Base-by-base conservation (phyloP, 345 rosid genomes). In the Ricinus communis region DNA sequence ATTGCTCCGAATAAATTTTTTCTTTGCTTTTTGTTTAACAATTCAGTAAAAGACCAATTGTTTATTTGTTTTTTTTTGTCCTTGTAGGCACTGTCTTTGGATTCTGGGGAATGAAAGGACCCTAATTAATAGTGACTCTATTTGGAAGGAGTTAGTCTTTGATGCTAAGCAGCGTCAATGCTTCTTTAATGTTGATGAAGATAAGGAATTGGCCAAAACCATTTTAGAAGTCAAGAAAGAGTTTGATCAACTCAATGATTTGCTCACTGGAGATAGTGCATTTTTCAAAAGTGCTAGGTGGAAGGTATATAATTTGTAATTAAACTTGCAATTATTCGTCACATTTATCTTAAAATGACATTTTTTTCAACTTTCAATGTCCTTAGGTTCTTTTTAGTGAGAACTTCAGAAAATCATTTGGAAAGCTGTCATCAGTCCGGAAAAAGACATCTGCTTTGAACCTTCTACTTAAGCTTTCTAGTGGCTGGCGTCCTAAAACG, bases 401-500 rank as follows among this genome's bases (percentile, higher is more conserved):
- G 16, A 41, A 77, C 72, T 88, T 88, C 57, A 67, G 49, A 49
- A 81, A 21, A 66, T 86, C 90, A 24, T 88, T 86, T 74, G 78
- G 78, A 62, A 88, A 77, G 66, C 47, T 86, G 77, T 25, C 69
- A 41, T 71, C 85, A 8, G 24, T 43, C 14, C 58, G 46, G 40
- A 62, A 5, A 7, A 78, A 85, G 75, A 72, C 40, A 30, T 57
- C 53, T 1, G 79, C 76, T 52, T 50, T 87, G 49, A 70, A 65
- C 52, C 70, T 74, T 53, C 62, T 87, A 31, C 58, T 74, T 51
- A 76, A 47, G 68, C 83, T 87, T 52, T 71, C 89, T 1, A 52
- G 74, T 24, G 91, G 91, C 45, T 84, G 87, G 89, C 80, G 87
- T 25, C 89, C 89, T 1, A 82, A 77, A 80, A 79, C 33, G 43